Base-by-base conservation (phyloP, 768 basidiomycete genomes). In the Baorangia bicolor region DNA sequence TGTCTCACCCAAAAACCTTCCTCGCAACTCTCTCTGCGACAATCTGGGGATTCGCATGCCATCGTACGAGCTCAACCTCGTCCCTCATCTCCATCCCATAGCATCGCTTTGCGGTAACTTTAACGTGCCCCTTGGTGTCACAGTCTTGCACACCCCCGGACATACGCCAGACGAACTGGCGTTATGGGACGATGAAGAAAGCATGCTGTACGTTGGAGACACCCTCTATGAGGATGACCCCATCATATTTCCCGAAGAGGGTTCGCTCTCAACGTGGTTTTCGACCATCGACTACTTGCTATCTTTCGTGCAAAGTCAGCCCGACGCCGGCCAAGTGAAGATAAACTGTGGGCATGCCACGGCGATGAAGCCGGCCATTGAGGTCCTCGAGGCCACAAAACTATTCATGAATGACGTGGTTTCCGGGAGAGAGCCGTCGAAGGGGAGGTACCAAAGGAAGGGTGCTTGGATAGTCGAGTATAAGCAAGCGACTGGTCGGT, bases 91-190 rank as follows among this genome's bases (percentile, higher is more conserved):
- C 18, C 57, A 77, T 49, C 53, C 52, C 20, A 68, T 82, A 52
- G 58, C 60, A 5, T 61, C 64, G 4, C 21, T n/a, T 43, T 31
- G 43, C 28, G 7, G n/a, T n/a, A n/a, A n/a, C n/a, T n/a, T n/a
- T n/a, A 42, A 45, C 21, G 48, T 64, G 5, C 58, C 73, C 0
- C 65, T 79, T 0, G 76, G 74, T 1, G 58, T 84, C 25, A 72
- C 57, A 3, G 69, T 82, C 52, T 69, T 84, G 51, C 83, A 84
- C 56, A 82, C 81, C 0, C 81, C 82, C 0, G 82, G 83, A 27
- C 83, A 85, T 55, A 83, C 79, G 0, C 83, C 82, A 2, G 84
- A 84, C 67, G 78, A 82, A 59, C 65, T 83, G n/a, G 81, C 81
- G 1, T 58, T 83, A 4, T 84, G 80, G 69, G 80, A 83, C 51